Evolutionary conservation across 2,329 filamentous ascomycete genomes (phyloP).

Genomic region (Penicillium verrucosum): DNA sequence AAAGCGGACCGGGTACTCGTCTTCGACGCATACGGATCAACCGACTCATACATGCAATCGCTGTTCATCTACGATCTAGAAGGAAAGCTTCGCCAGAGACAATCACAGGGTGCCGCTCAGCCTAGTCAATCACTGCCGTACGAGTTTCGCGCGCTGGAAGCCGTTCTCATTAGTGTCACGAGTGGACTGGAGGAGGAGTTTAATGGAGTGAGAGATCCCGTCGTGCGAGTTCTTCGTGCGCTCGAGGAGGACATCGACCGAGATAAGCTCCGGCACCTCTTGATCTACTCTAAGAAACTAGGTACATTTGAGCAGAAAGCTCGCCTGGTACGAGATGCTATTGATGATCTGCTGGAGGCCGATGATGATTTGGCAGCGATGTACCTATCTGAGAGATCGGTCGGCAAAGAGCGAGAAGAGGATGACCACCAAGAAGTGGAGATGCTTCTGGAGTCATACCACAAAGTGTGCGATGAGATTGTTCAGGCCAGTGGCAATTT

Average conservation of each 20-base stretch:
- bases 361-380: slow-evolving; percentile 93
- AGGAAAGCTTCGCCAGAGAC: slow-evolving; percentile 84
- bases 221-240: slow-evolving; percentile 81
- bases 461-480: slow-evolving; percentile 97
- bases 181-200: slow-evolving; percentile 91
- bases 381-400: slow-evolving; percentile 88
- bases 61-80: slow-evolving; percentile 98
- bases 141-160: slow-evolving; percentile 93
- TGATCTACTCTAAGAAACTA: slow-evolving; percentile 92
- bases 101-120: slow-evolving; percentile 40
- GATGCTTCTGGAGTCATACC: slow-evolving; percentile 93
- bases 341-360: slow-evolving; percentile 91
- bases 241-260: slow-evolving; percentile 95
- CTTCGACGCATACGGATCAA: slow-evolving; percentile 93
- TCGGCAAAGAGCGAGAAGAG: slow-evolving; percentile 68
- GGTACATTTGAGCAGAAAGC: slow-evolving; percentile 98
- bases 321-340: slow-evolving; percentile 86
- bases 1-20: slow-evolving; percentile 92
- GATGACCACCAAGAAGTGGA: slow-evolving; percentile 96
- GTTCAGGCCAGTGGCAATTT: slow-evolving; percentile 91
- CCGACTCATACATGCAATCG: slow-evolving; percentile 90
- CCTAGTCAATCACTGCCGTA: slow-evolving; percentile 68
- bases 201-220: slow-evolving; percentile 86
- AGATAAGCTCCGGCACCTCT: slow-evolving; percentile 83
- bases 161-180: slow-evolving; percentile 90